A percentile compares a stretch with the other conserved stretches of the same genome.
phyloP scores from a whole-genome alignment of 129 eudicot genomes.

The carrot (Daucus carota) region DH1_v3.0 NC_030384.2:50312501-50313000 shows the following conservation, averaged over 20 bases:
- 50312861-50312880: too few relatives aligned
- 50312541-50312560: constrained; percentile 56
- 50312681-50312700: constrained; percentile 24
- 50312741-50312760: too few relatives aligned
- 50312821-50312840: too few relatives aligned
- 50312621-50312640: constrained; percentile 39
- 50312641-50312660: constrained; percentile 63
- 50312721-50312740: neutral
- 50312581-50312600: constrained; percentile 39
- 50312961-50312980: neutral
- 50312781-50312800: too few relatives aligned
- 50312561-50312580: constrained; percentile 59
- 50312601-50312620: constrained; percentile 46
- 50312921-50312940: neutral
- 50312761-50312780: too few relatives aligned
- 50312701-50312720: constrained; percentile 12
- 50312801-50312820: too few relatives aligned
- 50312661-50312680: constrained; percentile 58
- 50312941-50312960: neutral
- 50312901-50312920: neutral
- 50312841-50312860: too few relatives aligned
- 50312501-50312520: constrained; percentile 16
- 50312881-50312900: neutral
- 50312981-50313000: neutral
- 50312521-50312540: neutral